Base-by-base conservation (phyloP, 495 filamentous ascomycete genomes). In the Oidiodendron maius region DNA sequence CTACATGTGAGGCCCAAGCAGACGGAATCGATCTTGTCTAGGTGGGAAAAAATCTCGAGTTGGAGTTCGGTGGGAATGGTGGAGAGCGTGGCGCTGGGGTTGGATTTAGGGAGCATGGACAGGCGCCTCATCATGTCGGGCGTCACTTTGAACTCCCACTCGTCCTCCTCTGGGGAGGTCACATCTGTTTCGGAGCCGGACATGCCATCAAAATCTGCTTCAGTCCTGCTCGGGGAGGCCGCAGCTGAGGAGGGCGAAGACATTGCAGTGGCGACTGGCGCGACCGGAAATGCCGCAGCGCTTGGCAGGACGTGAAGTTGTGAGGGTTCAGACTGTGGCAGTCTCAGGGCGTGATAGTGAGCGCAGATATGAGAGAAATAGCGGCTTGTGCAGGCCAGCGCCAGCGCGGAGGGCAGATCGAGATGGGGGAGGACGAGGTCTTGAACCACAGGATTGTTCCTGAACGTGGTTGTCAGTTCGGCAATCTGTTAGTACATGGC, bases 11-110 rank as follows among this genome's bases (percentile, higher is more conserved):
- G 63, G 11, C 72, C 72, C 11, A 84, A 67, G 52, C 71, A 72
- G 47, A 71, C 69, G 60, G 69, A 67, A 58, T 80, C 76, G 54
- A 77, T 75, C 21, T 72, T 67, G 53, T 75, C 69, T 21, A 84
- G 68, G 56, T 71, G 69, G 52, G 71, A 64, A 49, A 74, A 67
- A 50, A 84, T 69, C 39, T 71, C 63, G 38, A 70, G 67, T 44
- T 81, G 80, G 11, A 84, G 60, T 56, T 84, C 81, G 0, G 71
- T 56, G 11, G 81, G 80, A 15, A 84, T 69, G 30, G 50, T 46
- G 6, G 43, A n/a, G 8, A 60, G 50, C n/a, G 45, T 43, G 28
- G 50, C 21, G 16, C 38, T 46, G 22, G 38, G 25, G 8, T 47
- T 39, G 40, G 25, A 38, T 6, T 32, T 20, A 0, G 46, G 49